Conservation (phyloP, 805 yeast species). For the Lachancea lanzarotensis region DNA sequence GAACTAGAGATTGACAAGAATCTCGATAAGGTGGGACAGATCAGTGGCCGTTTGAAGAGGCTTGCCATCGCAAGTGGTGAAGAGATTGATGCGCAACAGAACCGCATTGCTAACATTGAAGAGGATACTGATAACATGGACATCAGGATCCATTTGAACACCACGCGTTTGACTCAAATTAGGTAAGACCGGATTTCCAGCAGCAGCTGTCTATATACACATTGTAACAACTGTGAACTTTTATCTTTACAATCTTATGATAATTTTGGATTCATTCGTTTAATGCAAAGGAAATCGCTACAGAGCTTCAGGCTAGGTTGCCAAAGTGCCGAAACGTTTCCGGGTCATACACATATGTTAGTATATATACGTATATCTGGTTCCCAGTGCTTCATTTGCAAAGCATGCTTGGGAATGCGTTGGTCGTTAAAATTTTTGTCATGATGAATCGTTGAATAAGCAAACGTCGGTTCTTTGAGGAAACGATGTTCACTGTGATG, state of each 20-base stretch:
- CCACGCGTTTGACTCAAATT: slow-evolving; percentile 56
- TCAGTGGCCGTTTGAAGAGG: slow-evolving; percentile 62
- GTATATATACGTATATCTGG: not conserved
- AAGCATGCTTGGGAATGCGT: not conserved
- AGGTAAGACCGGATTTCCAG: slow-evolving; percentile 23
- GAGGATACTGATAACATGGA: slow-evolving; percentile 82
- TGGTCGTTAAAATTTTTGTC: not conserved
- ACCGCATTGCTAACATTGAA: slow-evolving; percentile 65
- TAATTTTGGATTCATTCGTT: too few relatives aligned
- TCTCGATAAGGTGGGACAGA: slow-evolving; percentile 65
- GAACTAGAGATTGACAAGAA: slow-evolving; percentile 83
- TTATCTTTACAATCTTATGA: too few relatives aligned
- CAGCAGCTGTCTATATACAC: not conserved
- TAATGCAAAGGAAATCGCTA: too few relatives aligned
- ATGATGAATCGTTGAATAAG: not conserved
- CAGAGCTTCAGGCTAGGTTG: too few relatives aligned
- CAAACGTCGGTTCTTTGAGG: not conserved
- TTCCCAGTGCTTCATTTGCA: not conserved
- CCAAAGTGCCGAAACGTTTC: too few relatives aligned
- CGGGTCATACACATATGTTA: too few relatives aligned
- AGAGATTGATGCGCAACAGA: slow-evolving; percentile 76
- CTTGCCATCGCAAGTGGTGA: slow-evolving; percentile 67
- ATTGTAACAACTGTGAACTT: too few relatives aligned
- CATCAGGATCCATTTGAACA: slow-evolving; percentile 73
- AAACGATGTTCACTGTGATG: not conserved